phyloP scores from a whole-genome alignment of 2,329 filamentous ascomycete genomes.

The Fusarium armeniacum region DNA sequence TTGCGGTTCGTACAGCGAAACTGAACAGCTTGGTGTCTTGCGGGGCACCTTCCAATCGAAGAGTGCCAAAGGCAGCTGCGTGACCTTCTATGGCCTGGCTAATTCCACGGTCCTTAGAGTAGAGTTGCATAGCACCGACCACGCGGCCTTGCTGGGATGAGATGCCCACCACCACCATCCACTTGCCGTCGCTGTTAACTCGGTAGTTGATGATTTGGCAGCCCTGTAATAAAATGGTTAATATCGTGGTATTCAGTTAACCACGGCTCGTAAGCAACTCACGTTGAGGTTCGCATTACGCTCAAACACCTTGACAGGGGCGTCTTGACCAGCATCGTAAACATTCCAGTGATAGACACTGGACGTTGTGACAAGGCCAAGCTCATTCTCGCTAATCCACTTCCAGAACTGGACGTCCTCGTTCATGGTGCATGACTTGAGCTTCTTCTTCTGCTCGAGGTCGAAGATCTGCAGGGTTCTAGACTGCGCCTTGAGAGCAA shows the following conservation, averaged over 20 bases:
- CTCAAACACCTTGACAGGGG: constrained; percentile 92
- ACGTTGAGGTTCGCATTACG: constrained; percentile 90
- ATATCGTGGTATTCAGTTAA: constrained; percentile 15
- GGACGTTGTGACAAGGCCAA: constrained; percentile 91
- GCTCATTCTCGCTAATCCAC: constrained; percentile 91
- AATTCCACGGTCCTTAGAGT: constrained; percentile 94
- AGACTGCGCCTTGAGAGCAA: constrained; percentile 94
- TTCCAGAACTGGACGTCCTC: constrained; percentile 99
- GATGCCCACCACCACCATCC: constrained; percentile 98
- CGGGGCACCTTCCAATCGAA: constrained; percentile 88
- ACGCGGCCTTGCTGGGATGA: constrained; percentile 93
- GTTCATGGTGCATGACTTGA: constrained; percentile 96
- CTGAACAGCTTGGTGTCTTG: constrained; percentile 96
- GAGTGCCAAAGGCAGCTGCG: constrained; percentile 91
- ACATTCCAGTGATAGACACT: constrained; percentile 99
- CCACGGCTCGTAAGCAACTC: constrained; percentile 56
- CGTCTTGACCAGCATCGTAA: constrained; percentile 83
- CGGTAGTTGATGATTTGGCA: constrained; percentile 99
- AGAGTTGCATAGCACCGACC: constrained; percentile 96
- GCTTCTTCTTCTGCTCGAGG: constrained; percentile 89
- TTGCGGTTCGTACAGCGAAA: constrained; percentile 91
- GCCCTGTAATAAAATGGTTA: constrained; percentile 67
- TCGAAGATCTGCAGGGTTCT: constrained; percentile 98
- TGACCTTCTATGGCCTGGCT: constrained; percentile 99
- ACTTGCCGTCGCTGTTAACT: constrained; percentile 94